A percentile compares a stretch with the other conserved stretches of the same genome.
phyloP scores from a whole-genome alignment of 345 rosid species.

The Brassica cretica region DNA sequence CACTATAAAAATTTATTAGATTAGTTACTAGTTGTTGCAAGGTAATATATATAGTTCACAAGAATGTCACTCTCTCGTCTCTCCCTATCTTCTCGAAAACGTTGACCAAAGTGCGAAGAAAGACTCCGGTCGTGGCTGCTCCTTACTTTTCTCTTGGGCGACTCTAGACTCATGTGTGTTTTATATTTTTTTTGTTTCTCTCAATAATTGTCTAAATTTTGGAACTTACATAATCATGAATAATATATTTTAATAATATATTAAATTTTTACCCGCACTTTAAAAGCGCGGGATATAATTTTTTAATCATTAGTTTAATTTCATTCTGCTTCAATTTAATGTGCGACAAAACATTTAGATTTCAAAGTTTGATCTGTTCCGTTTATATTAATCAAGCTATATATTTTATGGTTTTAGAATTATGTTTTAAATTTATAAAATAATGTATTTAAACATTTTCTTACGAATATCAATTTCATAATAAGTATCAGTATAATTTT shows the following conservation, averaged over 20 bases:
- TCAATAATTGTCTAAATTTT: neutral
- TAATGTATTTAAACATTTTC: no score
- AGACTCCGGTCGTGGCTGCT: slow-evolving; percentile 18
- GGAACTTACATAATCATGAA: neutral
- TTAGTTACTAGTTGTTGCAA: slow-evolving; percentile 1
- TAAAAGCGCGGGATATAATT: no score
- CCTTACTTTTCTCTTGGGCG: neutral
- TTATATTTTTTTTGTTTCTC: neutral
- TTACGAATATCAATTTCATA: no score
- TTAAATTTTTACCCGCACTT: no score
- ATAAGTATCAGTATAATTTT: no score
- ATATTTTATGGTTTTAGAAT: no score
- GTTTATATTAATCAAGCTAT: no score
- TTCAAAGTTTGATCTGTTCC: no score
- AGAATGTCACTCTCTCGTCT: neutral
- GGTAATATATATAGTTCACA: neutral
- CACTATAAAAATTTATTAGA: neutral
- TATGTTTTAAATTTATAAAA: no score
- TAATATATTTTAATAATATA: neutral
- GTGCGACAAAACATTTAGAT: no score
- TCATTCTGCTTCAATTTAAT: no score
- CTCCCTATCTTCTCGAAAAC: slow-evolving; percentile 10
- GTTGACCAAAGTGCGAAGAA: slow-evolving; percentile 28
- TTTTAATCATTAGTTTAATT: no score
- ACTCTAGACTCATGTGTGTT: slow-evolving; percentile 20